These are phyloP conservation scores for Plasmodium sp. DNA, from an alignment of 169 alveolate species.

Conservation along the genomic window DNA sequence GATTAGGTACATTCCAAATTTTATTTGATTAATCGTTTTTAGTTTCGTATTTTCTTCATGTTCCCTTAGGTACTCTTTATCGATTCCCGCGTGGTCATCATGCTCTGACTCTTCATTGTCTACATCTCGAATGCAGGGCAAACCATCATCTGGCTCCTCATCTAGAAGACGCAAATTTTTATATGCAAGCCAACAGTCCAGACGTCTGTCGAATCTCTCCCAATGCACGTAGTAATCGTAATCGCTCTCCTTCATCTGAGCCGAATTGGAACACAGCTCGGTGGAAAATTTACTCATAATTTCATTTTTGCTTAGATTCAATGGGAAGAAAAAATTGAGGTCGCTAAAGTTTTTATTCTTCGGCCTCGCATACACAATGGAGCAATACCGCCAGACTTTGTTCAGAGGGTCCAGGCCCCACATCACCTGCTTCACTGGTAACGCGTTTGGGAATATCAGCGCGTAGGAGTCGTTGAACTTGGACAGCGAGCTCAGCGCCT, in stretches of 20 bases:
- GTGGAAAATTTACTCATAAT: slow-evolving; percentile 33
- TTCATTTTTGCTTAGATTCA: slow-evolving; percentile 2
- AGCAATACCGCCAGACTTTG: slow-evolving; percentile 80
- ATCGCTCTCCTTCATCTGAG: slow-evolving; percentile 71
- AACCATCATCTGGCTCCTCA: slow-evolving; percentile 84
- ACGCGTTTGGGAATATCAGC: slow-evolving; percentile 81
- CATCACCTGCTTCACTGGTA: slow-evolving; percentile 81
- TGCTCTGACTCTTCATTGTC: slow-evolving; percentile 81
- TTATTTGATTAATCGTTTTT: slow-evolving; percentile 94
- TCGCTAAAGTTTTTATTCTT: slow-evolving; percentile 29
- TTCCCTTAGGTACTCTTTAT: slow-evolving; percentile 92
- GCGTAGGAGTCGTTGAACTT: slow-evolving; percentile 54
- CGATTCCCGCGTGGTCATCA: slow-evolving; percentile 89
- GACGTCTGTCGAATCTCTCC: slow-evolving; percentile 89
- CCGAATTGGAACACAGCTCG: slow-evolving; percentile 35
- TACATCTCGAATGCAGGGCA: slow-evolving; percentile 66
- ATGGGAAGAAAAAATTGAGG: neutral
- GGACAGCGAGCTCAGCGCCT: slow-evolving; percentile 5
- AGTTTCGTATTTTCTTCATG: slow-evolving; percentile 96
- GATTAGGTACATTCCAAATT: slow-evolving; percentile 93
- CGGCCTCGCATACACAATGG: slow-evolving; percentile 83
- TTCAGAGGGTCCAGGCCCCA: slow-evolving; percentile 82
- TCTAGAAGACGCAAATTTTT: slow-evolving; percentile 85
- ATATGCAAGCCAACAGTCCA: slow-evolving; percentile 92
- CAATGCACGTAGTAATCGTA: slow-evolving; percentile 93